Percentiles rank a stretch among this genome's conserved stretches.
Conservation (phyloP, 805 yeast species). For the Blastobotrys terrestris region DNA sequence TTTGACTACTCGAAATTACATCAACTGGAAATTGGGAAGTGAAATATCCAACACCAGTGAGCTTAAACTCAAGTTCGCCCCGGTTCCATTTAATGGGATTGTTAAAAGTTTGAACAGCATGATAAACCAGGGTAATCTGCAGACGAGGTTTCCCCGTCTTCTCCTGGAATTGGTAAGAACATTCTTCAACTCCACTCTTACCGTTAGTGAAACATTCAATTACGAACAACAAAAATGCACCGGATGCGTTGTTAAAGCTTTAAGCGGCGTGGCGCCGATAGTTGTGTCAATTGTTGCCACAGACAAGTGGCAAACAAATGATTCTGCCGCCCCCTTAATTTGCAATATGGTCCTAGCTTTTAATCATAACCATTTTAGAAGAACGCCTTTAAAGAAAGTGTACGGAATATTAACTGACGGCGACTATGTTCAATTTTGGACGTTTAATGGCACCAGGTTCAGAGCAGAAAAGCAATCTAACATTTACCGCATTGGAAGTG, state of each 20-base stretch:
- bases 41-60: neutral
- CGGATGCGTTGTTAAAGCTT: neutral
- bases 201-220: neutral
- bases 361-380: neutral
- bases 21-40: neutral
- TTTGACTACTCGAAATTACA: neutral
- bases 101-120: neutral
- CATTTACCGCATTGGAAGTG: neutral
- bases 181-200: neutral
- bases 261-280: neutral
- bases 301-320: too few relatives aligned
- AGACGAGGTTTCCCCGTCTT: neutral
- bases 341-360: neutral
- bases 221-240: neutral
- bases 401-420: constrained; percentile 1
- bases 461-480: neutral
- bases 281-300: neutral
- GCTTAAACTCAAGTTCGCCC: neutral
- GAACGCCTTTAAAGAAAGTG: neutral
- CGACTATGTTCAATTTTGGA: neutral
- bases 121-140: neutral
- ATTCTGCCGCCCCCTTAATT: neutral
- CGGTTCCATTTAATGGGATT: neutral
- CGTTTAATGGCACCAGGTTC: neutral
- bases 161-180: neutral